phyloP scores from a whole-genome alignment of 805 yeast genomes.

The Lipomyces sp. region DNA sequence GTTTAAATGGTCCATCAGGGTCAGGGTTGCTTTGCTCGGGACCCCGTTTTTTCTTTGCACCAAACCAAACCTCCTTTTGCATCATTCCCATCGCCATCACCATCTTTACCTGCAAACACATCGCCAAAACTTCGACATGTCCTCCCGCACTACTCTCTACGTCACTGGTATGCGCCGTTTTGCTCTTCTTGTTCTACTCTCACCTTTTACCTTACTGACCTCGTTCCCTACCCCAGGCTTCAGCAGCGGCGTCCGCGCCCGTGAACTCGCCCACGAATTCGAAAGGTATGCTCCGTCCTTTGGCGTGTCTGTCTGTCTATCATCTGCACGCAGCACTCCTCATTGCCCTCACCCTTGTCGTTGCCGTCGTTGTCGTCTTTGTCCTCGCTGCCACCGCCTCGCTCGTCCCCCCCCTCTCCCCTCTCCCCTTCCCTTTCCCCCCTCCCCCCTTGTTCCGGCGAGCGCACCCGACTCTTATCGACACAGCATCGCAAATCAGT shows the following conservation, averaged over 20 bases:
- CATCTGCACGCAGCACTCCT: too few relatives aligned
- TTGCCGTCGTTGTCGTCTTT: neutral
- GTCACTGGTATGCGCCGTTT: slow-evolving; percentile 27
- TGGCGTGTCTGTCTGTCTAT: neutral
- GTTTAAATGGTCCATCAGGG: too few relatives aligned
- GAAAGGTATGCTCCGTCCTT: slow-evolving; percentile 31
- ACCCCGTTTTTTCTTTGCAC: too few relatives aligned
- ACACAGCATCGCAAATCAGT: neutral
- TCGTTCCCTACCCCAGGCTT: slow-evolving; percentile 30
- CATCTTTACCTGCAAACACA: too few relatives aligned
- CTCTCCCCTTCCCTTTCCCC: neutral
- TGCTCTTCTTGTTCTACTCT: neutral
- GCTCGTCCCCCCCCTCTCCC: slow-evolving; percentile 9
- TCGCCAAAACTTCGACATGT: slow-evolving; percentile 5
- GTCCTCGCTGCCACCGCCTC: neutral
- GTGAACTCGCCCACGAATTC: slow-evolving; percentile 37
- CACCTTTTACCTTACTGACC: too few relatives aligned
- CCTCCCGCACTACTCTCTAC: slow-evolving; percentile 31
- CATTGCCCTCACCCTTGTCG: too few relatives aligned
- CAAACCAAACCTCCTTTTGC: too few relatives aligned
- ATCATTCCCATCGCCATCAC: too few relatives aligned
- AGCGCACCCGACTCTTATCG: neutral
- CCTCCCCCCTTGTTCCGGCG: too few relatives aligned
- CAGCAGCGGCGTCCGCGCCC: slow-evolving; percentile 32
- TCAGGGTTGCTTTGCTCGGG: too few relatives aligned